Conservation (phyloP, 179 eudicot genomes). For the Patellifolia procumbens region DNA sequence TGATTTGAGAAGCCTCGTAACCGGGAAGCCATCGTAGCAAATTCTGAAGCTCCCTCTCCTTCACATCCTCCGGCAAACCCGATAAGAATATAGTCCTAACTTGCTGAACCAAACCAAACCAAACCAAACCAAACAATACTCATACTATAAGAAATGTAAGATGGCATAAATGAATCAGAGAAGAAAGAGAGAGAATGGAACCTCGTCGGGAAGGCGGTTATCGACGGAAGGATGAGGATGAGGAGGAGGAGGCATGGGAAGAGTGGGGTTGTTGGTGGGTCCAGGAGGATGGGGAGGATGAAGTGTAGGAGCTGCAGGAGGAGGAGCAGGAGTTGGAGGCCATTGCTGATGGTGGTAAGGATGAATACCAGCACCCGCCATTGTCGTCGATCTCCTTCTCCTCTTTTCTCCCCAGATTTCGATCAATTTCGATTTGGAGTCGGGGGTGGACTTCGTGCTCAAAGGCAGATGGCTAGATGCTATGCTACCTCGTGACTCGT, state of each 20-base stretch:
- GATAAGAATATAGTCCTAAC: constrained; percentile 84
- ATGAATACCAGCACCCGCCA: constrained; percentile 77
- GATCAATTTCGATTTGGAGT: too few species aligned
- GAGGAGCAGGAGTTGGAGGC: constrained; percentile 44
- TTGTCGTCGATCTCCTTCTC: constrained; percentile 6
- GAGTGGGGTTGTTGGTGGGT: constrained; percentile 23
- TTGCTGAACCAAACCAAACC: constrained; percentile 27
- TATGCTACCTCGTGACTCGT: too few species aligned
- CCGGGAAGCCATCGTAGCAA: constrained; percentile 91
- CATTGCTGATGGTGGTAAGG: constrained; percentile 70
- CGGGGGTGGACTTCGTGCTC: too few species aligned
- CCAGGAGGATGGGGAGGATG: too few species aligned
- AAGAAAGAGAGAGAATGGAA: neutral
- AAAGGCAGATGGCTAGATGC: too few species aligned
- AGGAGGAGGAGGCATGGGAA: constrained; percentile 37
- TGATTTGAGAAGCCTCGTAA: constrained; percentile 94
- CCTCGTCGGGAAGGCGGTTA: constrained; percentile 43
- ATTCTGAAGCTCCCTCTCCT: constrained; percentile 88
- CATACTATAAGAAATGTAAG: neutral
- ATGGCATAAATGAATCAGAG: neutral
- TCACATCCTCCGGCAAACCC: constrained; percentile 88
- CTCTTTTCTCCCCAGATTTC: neutral
- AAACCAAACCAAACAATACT: neutral
- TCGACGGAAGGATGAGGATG: constrained; percentile 45
- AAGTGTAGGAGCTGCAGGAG: constrained; percentile 36